Percentiles rank a stretch among this genome's conserved stretches.
Conservation (phyloP, 768 basidiomycete genomes). For the Trametes cingulata region DNA sequence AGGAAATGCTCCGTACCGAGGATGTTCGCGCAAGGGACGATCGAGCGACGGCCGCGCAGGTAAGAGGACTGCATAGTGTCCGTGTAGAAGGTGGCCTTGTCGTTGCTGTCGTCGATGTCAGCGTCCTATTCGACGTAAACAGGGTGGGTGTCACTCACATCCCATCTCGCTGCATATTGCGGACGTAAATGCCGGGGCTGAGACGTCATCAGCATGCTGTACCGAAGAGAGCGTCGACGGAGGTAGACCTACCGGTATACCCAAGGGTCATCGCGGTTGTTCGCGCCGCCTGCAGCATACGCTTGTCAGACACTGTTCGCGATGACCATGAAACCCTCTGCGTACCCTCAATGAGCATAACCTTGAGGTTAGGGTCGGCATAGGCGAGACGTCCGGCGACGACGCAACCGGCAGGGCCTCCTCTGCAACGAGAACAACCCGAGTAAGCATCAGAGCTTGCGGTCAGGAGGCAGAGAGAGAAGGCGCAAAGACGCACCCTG, state of each 20-base stretch:
- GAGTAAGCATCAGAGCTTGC: background rate
- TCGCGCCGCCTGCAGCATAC: slow-evolving; percentile 51
- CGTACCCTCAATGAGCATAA: slow-evolving; percentile 73
- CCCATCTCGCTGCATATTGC: slow-evolving; percentile 71
- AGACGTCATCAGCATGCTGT: background rate
- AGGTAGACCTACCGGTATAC: slow-evolving; percentile 52
- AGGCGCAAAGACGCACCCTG: slow-evolving; percentile 42
- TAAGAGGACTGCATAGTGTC: slow-evolving; percentile 59
- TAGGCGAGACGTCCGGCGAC: slow-evolving; percentile 70
- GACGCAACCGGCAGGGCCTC: slow-evolving; percentile 71
- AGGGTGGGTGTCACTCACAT: slow-evolving; percentile 52
- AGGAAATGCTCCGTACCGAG: slow-evolving; percentile 23
- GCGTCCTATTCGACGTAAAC: background rate
- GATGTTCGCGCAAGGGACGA: slow-evolving; percentile 69
- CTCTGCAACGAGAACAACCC: slow-evolving; percentile 31
- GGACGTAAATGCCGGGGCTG: slow-evolving; percentile 67
- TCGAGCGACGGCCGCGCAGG: slow-evolving; percentile 62
- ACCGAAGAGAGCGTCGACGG: background rate
- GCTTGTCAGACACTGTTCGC: background rate
- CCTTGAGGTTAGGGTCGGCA: slow-evolving; percentile 70
- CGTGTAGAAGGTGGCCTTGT: slow-evolving; percentile 72
- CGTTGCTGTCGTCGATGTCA: slow-evolving; percentile 47
- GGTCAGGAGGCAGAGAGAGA: background rate
- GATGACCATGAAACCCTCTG: background rate
- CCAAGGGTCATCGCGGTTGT: slow-evolving; percentile 76